Evolutionary conservation across 805 yeast species (phyloP), one percentile per base, ranked within the genome.

Genomic region (Saccharomycopsis sp.): DNA sequence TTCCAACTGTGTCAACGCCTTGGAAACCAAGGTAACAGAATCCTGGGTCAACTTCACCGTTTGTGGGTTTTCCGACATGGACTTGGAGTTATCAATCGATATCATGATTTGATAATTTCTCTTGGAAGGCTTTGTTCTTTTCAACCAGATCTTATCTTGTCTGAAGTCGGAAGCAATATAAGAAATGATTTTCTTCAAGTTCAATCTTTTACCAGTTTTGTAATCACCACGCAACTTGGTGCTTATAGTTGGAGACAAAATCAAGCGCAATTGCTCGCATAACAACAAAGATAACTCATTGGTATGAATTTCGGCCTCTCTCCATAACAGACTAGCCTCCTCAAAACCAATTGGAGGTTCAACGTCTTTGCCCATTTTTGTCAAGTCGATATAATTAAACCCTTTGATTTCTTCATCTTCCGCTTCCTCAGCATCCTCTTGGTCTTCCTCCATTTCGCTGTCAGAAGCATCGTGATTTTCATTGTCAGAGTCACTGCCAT

Each of bases 81-180:
- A 89, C 59, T 85, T 87, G 22, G 98, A 92, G 58, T 92, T 96
- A 64, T 92, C 99, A 36, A 92, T 82, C 1, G 98, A 88, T 50
- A 92, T 82, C 96, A 94, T 84, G 48, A 92, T 84, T 65, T 92
- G 98, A 60, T 92, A 92, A 58, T 88, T 92, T 54, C 99, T 78
- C 66, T 92, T 92, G 51, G 94, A 83, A 42, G 99, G 99, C 57
- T 92, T 89, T 5, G 96, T 87, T 61, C 99, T 76, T 58, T 96
- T 76, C 63, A 92, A 71, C 99, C 99, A 92, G 44, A 92, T 92
- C 68, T 92, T 92, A 60, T 92, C 99, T 59, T 92, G 92, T 55
- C 95, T 78, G 74, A 86, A 92, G 54, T 87, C 95, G 29, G 95
- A 84, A 0, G 99, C 99, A 66, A 92, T 92, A 60, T 89, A 92